Evolutionary conservation across 75 land plant genomes (phyloP).

Genomic region (Isoetes taiwanensis): DNA sequence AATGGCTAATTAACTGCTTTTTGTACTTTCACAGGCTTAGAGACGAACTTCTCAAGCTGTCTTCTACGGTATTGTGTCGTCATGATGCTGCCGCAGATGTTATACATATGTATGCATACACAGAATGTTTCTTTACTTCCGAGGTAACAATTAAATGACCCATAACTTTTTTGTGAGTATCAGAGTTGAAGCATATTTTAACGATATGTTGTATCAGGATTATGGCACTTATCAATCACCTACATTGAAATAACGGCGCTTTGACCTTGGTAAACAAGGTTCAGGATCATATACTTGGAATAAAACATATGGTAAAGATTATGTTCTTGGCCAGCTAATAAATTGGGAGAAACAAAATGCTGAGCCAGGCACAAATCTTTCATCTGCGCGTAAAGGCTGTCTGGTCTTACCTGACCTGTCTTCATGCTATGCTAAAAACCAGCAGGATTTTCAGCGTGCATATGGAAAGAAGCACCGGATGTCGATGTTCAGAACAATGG

Average conservation of each 20-base stretch:
- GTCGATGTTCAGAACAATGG: slow-evolving; percentile 73
- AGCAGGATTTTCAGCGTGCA: slow-evolving; percentile 38
- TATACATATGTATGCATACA: slow-evolving; percentile 89
- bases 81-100: slow-evolving; percentile 99
- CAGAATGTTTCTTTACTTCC: slow-evolving; percentile 61
- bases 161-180: background rate
- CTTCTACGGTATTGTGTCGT: slow-evolving; percentile 51
- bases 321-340: slow-evolving; percentile 86
- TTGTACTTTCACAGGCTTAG: slow-evolving; percentile 49
- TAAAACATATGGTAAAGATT: slow-evolving; percentile 69
- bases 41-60: slow-evolving; percentile 68
- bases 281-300: slow-evolving; percentile 45
- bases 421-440: slow-evolving; percentile 82
- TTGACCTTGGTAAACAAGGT: slow-evolving; percentile 67
- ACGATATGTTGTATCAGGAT: slow-evolving; percentile 32
- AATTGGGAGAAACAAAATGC: slow-evolving; percentile 68
- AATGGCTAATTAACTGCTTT: too few species aligned
- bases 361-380: slow-evolving; percentile 69
- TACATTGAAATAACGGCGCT: slow-evolving; percentile 64
- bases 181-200: background rate
- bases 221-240: slow-evolving; percentile 58
- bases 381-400: slow-evolving; percentile 61
- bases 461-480: slow-evolving; percentile 51
- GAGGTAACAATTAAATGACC: slow-evolving; percentile 29
- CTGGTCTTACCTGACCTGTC: slow-evolving; percentile 64